These are phyloP conservation scores for Balakata baccata DNA, from an alignment of 345 rosid genomes.

Conservation along the genomic window DNA sequence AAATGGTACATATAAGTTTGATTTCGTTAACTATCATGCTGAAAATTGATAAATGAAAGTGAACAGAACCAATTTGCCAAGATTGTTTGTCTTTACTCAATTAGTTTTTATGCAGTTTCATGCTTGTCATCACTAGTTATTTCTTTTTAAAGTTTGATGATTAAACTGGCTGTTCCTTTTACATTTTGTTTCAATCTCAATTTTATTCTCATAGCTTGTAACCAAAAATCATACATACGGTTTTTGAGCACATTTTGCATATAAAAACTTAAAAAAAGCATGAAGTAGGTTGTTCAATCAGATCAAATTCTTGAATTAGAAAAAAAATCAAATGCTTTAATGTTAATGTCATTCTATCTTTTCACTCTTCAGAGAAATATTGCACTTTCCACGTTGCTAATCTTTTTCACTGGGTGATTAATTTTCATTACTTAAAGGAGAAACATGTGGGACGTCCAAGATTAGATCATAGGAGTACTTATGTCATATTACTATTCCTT, in stretches of 20 bases:
- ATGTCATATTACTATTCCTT: background rate
- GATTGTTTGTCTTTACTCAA: background rate
- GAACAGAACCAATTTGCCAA: background rate
- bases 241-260: too few relatives aligned
- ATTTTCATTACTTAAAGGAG: background rate
- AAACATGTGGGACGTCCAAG: background rate
- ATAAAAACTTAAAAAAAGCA: too few relatives aligned
- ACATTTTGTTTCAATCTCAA: too few relatives aligned
- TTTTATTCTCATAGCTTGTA: too few relatives aligned
- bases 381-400: background rate
- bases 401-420: background rate
- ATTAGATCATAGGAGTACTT: background rate
- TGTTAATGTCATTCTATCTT: background rate
- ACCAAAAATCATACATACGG: too few relatives aligned
- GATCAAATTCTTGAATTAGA: background rate
- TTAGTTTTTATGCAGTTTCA: background rate
- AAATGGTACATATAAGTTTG: too few relatives aligned
- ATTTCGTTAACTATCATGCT: background rate
- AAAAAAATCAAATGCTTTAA: background rate
- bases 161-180: too few relatives aligned
- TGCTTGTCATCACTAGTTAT: too few relatives aligned
- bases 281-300: background rate
- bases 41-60: background rate
- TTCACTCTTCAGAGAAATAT: background rate
- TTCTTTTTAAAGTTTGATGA: too few relatives aligned